Evolutionary conservation across 164 flowering plant genomes (phyloP).

Genomic region (Stephania japonica): DNA sequence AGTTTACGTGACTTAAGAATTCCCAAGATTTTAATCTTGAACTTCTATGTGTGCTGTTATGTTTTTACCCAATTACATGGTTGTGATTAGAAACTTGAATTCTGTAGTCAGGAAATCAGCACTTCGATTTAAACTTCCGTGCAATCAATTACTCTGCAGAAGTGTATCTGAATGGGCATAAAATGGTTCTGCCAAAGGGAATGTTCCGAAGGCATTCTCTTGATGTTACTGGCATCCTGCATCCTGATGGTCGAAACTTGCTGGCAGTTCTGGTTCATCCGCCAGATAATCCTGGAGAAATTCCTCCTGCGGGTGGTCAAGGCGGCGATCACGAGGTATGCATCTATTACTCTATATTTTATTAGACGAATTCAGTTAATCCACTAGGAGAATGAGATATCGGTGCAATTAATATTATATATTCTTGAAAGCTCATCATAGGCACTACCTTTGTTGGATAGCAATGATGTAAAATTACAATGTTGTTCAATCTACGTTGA

Average conservation of each 20-base stretch:
- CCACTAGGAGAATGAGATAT: background rate
- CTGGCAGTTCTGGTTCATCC: conserved; percentile 91
- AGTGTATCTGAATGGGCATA: conserved; percentile 87
- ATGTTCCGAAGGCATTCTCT: conserved; percentile 94
- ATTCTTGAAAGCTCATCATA: background rate
- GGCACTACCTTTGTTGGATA: background rate
- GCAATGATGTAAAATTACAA: background rate
- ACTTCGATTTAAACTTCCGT: conserved; percentile 81
- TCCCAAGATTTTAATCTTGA: background rate
- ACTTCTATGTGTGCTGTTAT: background rate
- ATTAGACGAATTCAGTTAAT: background rate
- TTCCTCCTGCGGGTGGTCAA: conserved; percentile 93
- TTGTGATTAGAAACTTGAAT: conserved; percentile 14
- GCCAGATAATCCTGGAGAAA: conserved; percentile 85
- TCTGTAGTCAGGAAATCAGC: conserved; percentile 63
- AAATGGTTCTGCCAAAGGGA: conserved; percentile 72
- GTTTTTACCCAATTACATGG: background rate
- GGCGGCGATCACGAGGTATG: conserved; percentile 98
- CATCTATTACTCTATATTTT: background rate
- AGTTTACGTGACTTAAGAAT: too few relatives aligned
- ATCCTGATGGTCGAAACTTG: conserved; percentile 71
- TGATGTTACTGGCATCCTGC: conserved; percentile 69
- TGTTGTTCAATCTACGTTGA: background rate
- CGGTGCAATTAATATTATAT: background rate
- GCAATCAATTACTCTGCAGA: conserved; percentile 93